Evolutionary conservation across 208 protist genomes (phyloP).

Genomic region (Crithidia sp.): DNA sequence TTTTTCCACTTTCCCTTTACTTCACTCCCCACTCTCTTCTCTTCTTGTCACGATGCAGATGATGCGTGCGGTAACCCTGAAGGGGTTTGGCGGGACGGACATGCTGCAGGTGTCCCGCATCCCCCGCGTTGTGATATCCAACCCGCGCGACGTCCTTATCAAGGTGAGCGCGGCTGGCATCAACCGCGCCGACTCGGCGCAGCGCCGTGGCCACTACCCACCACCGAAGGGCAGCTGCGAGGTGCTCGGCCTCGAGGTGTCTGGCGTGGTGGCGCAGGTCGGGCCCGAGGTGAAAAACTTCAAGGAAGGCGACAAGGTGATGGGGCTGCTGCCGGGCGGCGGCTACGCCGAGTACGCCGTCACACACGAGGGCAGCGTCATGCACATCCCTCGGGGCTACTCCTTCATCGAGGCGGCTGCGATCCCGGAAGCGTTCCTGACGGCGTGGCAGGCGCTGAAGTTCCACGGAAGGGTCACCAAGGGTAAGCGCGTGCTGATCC

Average conservation of each 20-base stretch:
- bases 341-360: conserved; percentile 92
- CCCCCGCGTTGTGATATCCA: conserved; percentile 38
- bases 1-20: too few relatives aligned
- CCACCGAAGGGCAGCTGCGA: conserved; percentile 80
- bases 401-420: conserved; percentile 89
- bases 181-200: conserved; percentile 86
- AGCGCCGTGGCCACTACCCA: conserved; percentile 88
- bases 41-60: conserved; percentile 46
- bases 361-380: conserved; percentile 73
- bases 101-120: conserved; percentile 67
- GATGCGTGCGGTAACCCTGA: conserved; percentile 83
- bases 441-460: conserved; percentile 91
- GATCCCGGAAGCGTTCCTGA: conserved; percentile 93
- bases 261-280: conserved; percentile 79
- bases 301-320: conserved; percentile 87
- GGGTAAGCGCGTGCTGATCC: conserved; percentile 84
- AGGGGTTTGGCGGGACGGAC: conserved; percentile 68
- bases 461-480: conserved; percentile 63
- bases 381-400: conserved; percentile 83
- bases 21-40: neutral
- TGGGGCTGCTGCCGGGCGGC: conserved; percentile 87
- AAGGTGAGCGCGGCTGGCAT: conserved; percentile 88
- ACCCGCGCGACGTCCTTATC: conserved; percentile 76
- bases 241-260: conserved; percentile 92
- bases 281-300: conserved; percentile 62